Base-by-base conservation (phyloP, 1,284 basidiomycete species). In the Cutaneotrichosporon cavernicola region DNA sequence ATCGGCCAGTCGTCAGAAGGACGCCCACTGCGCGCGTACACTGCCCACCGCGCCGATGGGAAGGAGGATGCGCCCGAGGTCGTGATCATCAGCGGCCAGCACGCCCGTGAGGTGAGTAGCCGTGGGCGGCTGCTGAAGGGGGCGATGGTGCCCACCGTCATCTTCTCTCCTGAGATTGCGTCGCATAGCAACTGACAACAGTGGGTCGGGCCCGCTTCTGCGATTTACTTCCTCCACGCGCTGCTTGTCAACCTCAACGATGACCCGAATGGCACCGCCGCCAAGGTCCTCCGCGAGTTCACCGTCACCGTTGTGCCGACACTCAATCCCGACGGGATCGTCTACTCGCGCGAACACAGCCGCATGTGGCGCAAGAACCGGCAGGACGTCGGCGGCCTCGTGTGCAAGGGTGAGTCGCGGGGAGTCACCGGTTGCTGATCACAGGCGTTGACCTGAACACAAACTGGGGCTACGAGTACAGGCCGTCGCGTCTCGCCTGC, bases 301-400 rank as follows among this genome's bases (percentile, higher is more conserved):
- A 86, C 87, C 49, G 89, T 94, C 75, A 87, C 90, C 61, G 84
- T 94, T 65, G 82, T 95, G 10, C 90, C 91, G 0, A 82, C 87
- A 0, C 86, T 90, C 6, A 95, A 94, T 72, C 90, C 90, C 7
- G 92, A 95, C 72, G 92, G 92, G 0, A 92, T 92, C 73, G 84
- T 82, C 2, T 89, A 88, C 73, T 88, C 82, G 3, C 85, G 83
- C 77, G 84, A 87, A 60, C 79, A 74, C 26, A 87, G 90, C 65
- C 85, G 91, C 1, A 85, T 90, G 70, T 94, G 91, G 91, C 86
- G 89, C 75, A 93, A 94, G 82, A 93, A 90, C 71, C 84, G 91
- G 2, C 89, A 90, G 73, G 71, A 76, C 10, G 70, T 82, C 21
- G 76, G 78, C 18, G 63, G 69, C 58, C 68, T 70, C 5, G 80